phyloP scores from a whole-genome alignment of 371 early-diverging fungal species.

The Fennellomyces sp. region DNA sequence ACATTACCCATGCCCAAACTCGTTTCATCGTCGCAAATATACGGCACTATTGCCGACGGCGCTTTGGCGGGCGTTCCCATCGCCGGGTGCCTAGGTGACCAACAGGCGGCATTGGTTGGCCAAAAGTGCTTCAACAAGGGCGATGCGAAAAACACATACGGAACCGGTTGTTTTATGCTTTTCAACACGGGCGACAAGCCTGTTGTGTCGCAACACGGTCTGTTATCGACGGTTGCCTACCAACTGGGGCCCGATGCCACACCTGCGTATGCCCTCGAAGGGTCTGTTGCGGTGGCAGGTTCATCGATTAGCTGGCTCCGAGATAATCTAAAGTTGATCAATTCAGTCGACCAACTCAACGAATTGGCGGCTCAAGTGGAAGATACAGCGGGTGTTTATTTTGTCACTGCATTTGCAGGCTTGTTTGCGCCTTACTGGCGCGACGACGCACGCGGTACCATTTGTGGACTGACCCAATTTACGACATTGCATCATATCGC shows the following conservation, averaged over 20 bases:
- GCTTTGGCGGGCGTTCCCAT: constrained; percentile 70
- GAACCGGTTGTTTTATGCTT: constrained; percentile 96
- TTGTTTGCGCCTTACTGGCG: constrained; percentile 96
- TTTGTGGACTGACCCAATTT: constrained; percentile 87
- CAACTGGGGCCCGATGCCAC: constrained; percentile 75
- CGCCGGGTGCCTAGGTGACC: constrained; percentile 90
- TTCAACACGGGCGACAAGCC: constrained; percentile 88
- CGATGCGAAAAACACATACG: constrained; percentile 93
- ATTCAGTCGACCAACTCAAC: constrained; percentile 72
- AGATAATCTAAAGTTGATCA: constrained; percentile 82
- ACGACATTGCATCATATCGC: constrained; percentile 83
- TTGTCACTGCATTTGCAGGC: constrained; percentile 93
- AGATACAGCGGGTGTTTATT: constrained; percentile 89
- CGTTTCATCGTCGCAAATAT: constrained; percentile 79
- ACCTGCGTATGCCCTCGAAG: constrained; percentile 89
- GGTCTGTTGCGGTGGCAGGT: constrained; percentile 91
- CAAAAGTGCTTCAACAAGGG: constrained; percentile 89
- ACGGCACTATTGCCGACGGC: constrained; percentile 65
- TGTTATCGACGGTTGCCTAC: constrained; percentile 91
- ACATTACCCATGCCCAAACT: constrained; percentile 74
- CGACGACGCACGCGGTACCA: constrained; percentile 85
- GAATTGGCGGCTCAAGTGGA: constrained; percentile 46
- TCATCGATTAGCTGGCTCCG: constrained; percentile 92
- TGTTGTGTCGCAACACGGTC: constrained; percentile 80
- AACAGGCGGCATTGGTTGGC: constrained; percentile 95